Evolutionary conservation across 2,329 filamentous ascomycete genomes (phyloP).

Genomic region (Lizonia empirigonia): DNA sequence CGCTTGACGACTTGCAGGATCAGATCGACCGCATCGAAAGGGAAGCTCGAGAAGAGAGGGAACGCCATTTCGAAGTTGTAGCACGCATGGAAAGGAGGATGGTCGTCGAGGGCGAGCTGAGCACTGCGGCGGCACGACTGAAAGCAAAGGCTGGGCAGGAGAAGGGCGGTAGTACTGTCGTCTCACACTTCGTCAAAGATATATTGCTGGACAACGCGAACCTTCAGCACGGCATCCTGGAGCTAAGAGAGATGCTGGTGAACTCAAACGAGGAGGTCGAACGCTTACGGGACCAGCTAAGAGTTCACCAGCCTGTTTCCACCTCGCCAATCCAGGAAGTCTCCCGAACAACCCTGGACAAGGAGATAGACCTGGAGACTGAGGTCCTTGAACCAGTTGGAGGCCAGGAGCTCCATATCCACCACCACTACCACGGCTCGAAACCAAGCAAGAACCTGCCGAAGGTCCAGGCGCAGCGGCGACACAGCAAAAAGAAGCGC

Average conservation of each 20-base stretch:
- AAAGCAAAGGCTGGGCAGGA: conserved; percentile 70
- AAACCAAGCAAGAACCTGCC: conserved; percentile 49
- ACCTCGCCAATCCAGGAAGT: conserved; percentile 34
- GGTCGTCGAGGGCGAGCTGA: conserved; percentile 79
- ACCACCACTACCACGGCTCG: conserved; percentile 85
- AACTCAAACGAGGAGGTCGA: conserved; percentile 96
- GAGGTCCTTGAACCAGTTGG: conserved; percentile 30
- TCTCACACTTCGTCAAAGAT: conserved; percentile 96
- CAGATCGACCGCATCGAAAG: conserved; percentile 88
- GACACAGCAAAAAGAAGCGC: conserved; percentile 70
- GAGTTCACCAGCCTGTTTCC: conserved; percentile 73
- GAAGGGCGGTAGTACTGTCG: conserved; percentile 69
- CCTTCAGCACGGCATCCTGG: conserved; percentile 87
- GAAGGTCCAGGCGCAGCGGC: conserved; percentile 57
- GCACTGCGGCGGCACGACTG: conserved; percentile 76
- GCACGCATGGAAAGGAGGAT: conserved; percentile 83
- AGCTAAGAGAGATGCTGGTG: conserved; percentile 86
- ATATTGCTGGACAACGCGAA: conserved; percentile 95
- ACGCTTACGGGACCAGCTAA: conserved; percentile 77
- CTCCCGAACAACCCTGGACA: conserved; percentile 62
- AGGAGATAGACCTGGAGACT: conserved; percentile 72
- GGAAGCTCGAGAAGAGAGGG: conserved; percentile 78
- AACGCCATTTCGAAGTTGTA: conserved; percentile 81
- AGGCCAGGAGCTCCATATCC: conserved; percentile 76
- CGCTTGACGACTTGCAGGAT: conserved; percentile 77